These are phyloP conservation scores for Xerocomellus chrysenteron DNA, from an alignment of 768 basidiomycete species.

Conservation along the genomic window DNA sequence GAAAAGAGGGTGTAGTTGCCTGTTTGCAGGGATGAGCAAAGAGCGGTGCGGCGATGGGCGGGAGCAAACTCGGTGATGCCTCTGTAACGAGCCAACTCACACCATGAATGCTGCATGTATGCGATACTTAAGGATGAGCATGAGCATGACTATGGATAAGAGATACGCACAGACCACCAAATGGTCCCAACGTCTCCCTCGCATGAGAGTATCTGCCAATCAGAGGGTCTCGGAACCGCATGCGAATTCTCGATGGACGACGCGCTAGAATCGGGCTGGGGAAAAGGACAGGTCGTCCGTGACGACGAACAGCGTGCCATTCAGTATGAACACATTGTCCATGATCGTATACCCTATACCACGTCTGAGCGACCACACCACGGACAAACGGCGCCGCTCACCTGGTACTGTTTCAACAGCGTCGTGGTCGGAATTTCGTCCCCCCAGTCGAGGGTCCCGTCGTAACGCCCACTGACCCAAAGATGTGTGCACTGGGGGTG, in stretches of 20 bases:
- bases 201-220: constrained; percentile 69
- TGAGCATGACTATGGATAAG: neutral
- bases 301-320: constrained; percentile 73
- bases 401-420: constrained; percentile 68
- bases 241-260: constrained; percentile 36
- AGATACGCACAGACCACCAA: constrained; percentile 50
- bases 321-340: constrained; percentile 73
- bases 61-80: constrained; percentile 45
- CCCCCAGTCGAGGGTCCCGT: constrained; percentile 58
- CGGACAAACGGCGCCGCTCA: constrained; percentile 27
- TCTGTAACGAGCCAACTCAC: constrained; percentile 68
- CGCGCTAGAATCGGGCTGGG: constrained; percentile 45
- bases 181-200: constrained; percentile 44
- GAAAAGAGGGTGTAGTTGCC: constrained; percentile 75
- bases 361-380: neutral
- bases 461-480: constrained; percentile 39
- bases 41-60: neutral
- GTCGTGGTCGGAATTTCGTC: constrained; percentile 53
- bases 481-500: constrained; percentile 14
- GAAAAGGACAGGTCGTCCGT: constrained; percentile 68
- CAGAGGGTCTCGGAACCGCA: constrained; percentile 45
- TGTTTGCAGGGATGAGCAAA: constrained; percentile 7
- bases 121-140: too few species aligned
- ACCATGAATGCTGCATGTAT: constrained; percentile 62
- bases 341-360: constrained; percentile 75